phyloP scores from a whole-genome alignment of 2,329 filamentous ascomycete genomes.

The Cordyceps cicadae region DNA sequence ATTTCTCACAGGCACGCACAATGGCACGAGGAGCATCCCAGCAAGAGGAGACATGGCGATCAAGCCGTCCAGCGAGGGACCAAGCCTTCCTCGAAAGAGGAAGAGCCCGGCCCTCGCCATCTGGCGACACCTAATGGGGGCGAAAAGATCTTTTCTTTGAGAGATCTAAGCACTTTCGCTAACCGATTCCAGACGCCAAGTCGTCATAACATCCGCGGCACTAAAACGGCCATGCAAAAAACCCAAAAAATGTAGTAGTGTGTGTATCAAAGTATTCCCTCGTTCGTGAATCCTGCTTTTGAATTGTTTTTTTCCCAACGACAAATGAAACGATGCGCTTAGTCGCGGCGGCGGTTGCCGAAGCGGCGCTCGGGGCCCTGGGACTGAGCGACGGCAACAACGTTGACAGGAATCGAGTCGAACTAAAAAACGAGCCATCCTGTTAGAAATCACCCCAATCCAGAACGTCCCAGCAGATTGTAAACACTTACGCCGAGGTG shows the following conservation, averaged over 20 bases:
- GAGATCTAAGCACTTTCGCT: constrained; percentile 54
- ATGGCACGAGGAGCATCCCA: constrained; percentile 14
- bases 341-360: constrained; percentile 52
- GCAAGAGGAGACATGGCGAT: constrained; percentile 61
- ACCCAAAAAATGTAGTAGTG: constrained; percentile 16
- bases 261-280: constrained; percentile 7
- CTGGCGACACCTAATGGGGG: constrained; percentile 82
- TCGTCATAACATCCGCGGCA: constrained; percentile 27
- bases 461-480: background rate
- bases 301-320: background rate
- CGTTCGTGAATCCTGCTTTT: constrained; percentile 6
- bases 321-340: constrained; percentile 20
- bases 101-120: constrained; percentile 24
- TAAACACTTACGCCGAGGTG: constrained; percentile 88
- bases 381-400: constrained; percentile 81
- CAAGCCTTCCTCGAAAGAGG: constrained; percentile 46
- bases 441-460: constrained; percentile 20
- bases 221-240: constrained; percentile 15
- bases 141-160: constrained; percentile 48
- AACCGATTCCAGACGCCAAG: constrained; percentile 48
- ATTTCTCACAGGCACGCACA: constrained; percentile 19
- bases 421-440: constrained; percentile 53
- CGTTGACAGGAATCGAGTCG: constrained; percentile 95
- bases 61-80: constrained; percentile 48
- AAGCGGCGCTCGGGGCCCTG: constrained; percentile 79